phyloP scores from a whole-genome alignment of 2,329 filamentous ascomycete genomes.

The Diplodia intermedia region DNA sequence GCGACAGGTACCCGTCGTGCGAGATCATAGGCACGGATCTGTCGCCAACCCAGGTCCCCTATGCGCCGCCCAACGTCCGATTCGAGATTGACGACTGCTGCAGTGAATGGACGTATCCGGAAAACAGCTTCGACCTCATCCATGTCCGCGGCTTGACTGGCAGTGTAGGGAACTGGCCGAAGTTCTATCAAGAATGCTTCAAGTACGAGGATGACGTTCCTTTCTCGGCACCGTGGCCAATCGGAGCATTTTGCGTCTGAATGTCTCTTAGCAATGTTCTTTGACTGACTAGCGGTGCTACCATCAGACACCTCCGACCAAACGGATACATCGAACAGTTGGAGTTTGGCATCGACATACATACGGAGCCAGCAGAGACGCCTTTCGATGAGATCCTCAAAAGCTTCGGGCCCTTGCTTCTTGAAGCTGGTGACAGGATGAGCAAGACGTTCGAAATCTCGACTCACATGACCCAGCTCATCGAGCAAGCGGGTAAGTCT shows the following conservation, averaged over 20 bases:
- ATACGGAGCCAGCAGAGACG: slow-evolving; percentile 35
- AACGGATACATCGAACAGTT: slow-evolving; percentile 52
- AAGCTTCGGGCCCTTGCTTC: slow-evolving; percentile 12
- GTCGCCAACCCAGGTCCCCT: slow-evolving; percentile 44
- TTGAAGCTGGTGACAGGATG: slow-evolving; percentile 37
- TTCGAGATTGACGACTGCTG: slow-evolving; percentile 56
- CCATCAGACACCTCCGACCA: slow-evolving; percentile 45
- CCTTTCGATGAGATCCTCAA: slow-evolving; percentile 35
- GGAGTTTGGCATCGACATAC: slow-evolving; percentile 46
- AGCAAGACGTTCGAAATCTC: slow-evolving; percentile 43
- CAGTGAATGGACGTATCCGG: slow-evolving; percentile 51
- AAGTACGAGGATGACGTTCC: slow-evolving; percentile 16
- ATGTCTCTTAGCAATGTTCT: neutral
- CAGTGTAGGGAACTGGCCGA: slow-evolving; percentile 51
- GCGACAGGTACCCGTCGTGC: slow-evolving; percentile 46
- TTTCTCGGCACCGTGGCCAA: neutral
- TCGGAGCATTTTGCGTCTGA: neutral
- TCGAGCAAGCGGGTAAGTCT: slow-evolving; percentile 31
- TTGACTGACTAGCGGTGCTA: slow-evolving; percentile 2
- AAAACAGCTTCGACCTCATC: slow-evolving; percentile 48
- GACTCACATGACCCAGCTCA: slow-evolving; percentile 39
- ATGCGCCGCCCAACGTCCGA: slow-evolving; percentile 50
- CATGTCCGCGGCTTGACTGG: slow-evolving; percentile 52
- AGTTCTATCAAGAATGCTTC: slow-evolving; percentile 47
- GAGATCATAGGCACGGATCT: slow-evolving; percentile 48